Evolutionary conservation across 495 filamentous ascomycete genomes (phyloP).

Genomic region (Penicillium argentinense): DNA sequence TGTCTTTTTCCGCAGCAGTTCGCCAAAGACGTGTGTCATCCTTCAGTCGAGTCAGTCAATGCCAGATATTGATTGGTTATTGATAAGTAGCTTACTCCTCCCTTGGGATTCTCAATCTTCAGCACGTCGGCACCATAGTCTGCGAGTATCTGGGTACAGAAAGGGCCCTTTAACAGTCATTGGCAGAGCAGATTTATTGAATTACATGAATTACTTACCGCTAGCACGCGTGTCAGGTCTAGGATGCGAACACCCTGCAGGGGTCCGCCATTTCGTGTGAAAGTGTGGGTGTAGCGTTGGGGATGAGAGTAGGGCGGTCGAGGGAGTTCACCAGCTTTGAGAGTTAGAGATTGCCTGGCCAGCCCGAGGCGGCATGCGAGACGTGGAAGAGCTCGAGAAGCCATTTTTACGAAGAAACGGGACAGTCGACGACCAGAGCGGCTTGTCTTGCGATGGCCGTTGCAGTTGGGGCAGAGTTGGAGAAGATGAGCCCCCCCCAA

Average conservation of each 20-base stretch:
- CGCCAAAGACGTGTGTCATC: slow-evolving; percentile 28
- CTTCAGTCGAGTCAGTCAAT: slow-evolving; percentile 1
- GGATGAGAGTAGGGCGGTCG: no score
- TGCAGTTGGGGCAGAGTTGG: no score
- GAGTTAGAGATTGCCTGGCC: no score
- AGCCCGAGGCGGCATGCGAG: no score
- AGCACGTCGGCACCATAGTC: slow-evolving; percentile 90
- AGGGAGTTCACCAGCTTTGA: no score
- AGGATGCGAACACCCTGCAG: slow-evolving; percentile 75
- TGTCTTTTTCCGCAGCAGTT: slow-evolving; percentile 13
- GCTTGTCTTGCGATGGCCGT: no score
- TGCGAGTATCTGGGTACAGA: slow-evolving; percentile 90
- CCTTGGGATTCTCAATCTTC: slow-evolving; percentile 83
- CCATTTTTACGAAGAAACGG: no score
- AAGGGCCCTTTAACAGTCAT: slow-evolving; percentile 52
- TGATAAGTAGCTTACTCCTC: slow-evolving; percentile 50
- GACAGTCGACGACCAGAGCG: no score
- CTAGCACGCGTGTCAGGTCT: slow-evolving; percentile 87
- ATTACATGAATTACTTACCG: slow-evolving; percentile 53
- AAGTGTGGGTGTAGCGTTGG: not conserved
- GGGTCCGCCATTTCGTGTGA: slow-evolving; percentile 32
- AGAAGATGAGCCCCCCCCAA: no score
- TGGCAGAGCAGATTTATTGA: not conserved
- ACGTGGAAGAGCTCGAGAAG: no score
- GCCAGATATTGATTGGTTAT: slow-evolving; percentile 24